These are phyloP conservation scores for Agaricales sp. DNA, from an alignment of 1,284 basidiomycete species.

Conservation along the genomic window DNA sequence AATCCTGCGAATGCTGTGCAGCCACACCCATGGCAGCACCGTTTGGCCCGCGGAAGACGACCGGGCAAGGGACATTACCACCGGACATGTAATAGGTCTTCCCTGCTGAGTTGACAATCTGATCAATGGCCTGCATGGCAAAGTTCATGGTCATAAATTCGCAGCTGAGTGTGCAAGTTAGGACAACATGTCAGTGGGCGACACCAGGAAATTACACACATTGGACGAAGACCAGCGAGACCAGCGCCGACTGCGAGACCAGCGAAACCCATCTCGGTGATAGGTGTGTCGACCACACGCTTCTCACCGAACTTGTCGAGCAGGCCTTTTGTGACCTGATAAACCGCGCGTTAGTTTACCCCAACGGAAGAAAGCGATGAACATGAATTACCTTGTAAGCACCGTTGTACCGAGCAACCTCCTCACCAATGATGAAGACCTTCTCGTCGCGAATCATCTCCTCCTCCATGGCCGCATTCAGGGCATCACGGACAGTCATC, in stretches of 20 bases:
- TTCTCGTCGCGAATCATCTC: conserved; percentile 96
- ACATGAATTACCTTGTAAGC: conserved; percentile 81
- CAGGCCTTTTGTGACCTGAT: conserved; percentile 90
- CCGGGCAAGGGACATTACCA: conserved; percentile 94
- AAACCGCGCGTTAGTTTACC: conserved; percentile 7
- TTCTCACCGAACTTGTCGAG: conserved; percentile 99
- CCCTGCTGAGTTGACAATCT: conserved; percentile 99
- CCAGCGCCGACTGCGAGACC: conserved; percentile 95
- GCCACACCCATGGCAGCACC: conserved; percentile 96
- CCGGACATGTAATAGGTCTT: conserved; percentile 99
- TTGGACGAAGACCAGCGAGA: conserved; percentile 86
- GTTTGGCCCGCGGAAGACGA: conserved; percentile 99
- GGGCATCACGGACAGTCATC: conserved; percentile 98
- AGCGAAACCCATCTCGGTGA: conserved; percentile 98
- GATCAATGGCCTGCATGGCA: conserved; percentile 97
- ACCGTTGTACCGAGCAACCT: conserved; percentile 98
- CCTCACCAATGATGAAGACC: conserved; percentile 96
- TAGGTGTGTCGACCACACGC: conserved; percentile 96
- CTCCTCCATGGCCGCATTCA: conserved; percentile 98
- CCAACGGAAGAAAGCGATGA: conserved; percentile 2
- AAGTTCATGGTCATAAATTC: conserved; percentile 99
- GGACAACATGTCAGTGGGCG: conserved; percentile 5
- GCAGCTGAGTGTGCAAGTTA: conserved; percentile 46
- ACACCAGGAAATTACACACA: conserved; percentile 35
- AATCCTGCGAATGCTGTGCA: conserved; percentile 91